phyloP scores from a whole-genome alignment of 75 land plant species.

The Larix kaempferi region DNA sequence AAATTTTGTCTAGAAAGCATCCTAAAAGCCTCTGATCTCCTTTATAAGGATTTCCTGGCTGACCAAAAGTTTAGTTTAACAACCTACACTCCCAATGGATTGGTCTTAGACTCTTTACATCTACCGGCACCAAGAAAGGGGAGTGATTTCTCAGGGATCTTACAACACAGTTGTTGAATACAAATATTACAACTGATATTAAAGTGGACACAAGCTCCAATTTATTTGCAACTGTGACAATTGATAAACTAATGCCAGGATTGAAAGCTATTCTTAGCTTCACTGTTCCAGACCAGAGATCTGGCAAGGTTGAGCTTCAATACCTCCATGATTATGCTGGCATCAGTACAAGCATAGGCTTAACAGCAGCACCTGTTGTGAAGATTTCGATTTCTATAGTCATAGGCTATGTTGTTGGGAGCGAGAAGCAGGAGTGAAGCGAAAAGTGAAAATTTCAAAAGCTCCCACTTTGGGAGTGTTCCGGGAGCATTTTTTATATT shows the following conservation, averaged over 20 bases:
- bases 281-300: slow-evolving; percentile 30
- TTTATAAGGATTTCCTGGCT: slow-evolving; percentile 26
- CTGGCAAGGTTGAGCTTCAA: slow-evolving; percentile 54
- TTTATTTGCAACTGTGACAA: slow-evolving; percentile 32
- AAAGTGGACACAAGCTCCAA: slow-evolving; percentile 77
- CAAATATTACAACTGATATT: slow-evolving; percentile 73
- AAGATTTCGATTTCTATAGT: too few species aligned
- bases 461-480: too few species aligned
- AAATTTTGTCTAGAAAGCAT: too few species aligned
- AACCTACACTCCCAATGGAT: slow-evolving; percentile 22
- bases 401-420: too few species aligned
- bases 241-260: slow-evolving; percentile 31
- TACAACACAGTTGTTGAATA: slow-evolving; percentile 55
- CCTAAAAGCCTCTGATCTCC: slow-evolving; percentile 5
- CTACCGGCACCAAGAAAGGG: slow-evolving; percentile 67
- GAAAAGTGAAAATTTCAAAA: too few species aligned
- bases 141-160: slow-evolving; percentile 62
- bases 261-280: slow-evolving; percentile 23
- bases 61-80: slow-evolving; percentile 35
- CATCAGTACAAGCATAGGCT: slow-evolving; percentile 50
- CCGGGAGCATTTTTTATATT: too few species aligned
- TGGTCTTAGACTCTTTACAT: slow-evolving; percentile 65
- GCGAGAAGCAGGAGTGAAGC: too few species aligned
- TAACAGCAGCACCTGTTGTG: too few species aligned
- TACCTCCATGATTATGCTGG: slow-evolving; percentile 53